Evolutionary conservation across 345 rosid species (phyloP), one percentile per base, ranked within the genome.

Genomic region (Draba incana): DNA sequence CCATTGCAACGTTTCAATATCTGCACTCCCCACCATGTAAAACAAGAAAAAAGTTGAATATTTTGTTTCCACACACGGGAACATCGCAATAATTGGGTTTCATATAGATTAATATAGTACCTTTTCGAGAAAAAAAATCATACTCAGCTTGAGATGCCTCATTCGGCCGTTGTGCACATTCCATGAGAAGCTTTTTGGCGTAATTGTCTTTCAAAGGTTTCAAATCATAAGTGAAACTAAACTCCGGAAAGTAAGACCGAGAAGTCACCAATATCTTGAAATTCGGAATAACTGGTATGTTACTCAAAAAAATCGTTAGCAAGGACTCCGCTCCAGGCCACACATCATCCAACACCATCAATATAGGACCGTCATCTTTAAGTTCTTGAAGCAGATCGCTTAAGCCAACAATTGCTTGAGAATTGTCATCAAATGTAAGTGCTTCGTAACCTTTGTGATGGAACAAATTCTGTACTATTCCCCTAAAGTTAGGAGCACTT

Each of bases 271-370:
- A 31, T 27, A 88, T 66, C 76, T 84, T 88, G 72, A 68, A 84
- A 64, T 79, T 24, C 14, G 76, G 35, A 31, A 31, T 5, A 31
- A 31, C 6, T 31, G 35, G 72, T 15, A 81, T 28, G 5, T 35
- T 5, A 23, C 41, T 8, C 42, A 0, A 44, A 48, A 89, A 69
- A 9, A 69, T 77, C 12, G 66, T 68, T 15, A 85, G 66, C 0
- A 82, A 25, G 12, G 67, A 53, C 39, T 80, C 89, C 0, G 85
- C 79, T 38, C 76, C 85, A 0, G 31, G 25, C 89, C 92, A 84
- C 63, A 84, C 87, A 76, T 90, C 89, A 66, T 90, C 97, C 62
- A 90, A 79, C 52, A 86, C 85, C 58, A 89, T 69, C 86, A 89
- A 60, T 65, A 77, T 70, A 35, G 82, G 79, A 11, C 57, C 37